Percentiles rank a stretch among this genome's conserved stretches.
phyloP scores from a whole-genome alignment of 2,329 filamentous ascomycete genomes.

The Cylindrodendrum hubeiense region DNA sequence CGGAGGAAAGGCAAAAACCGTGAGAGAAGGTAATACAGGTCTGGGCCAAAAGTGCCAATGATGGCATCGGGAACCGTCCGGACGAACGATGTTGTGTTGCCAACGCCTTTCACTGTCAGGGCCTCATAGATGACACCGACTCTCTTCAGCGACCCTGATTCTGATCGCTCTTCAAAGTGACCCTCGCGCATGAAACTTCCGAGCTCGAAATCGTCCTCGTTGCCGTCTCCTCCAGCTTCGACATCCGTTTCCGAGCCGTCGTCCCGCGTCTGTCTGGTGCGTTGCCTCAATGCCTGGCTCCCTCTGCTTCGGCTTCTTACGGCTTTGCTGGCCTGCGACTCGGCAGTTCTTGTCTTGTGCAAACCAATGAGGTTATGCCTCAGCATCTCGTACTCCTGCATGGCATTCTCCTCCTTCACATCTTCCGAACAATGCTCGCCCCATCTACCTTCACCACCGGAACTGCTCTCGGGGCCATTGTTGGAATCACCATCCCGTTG shows the following conservation, averaged over 20 bases:
- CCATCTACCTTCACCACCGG: slow-evolving; percentile 44
- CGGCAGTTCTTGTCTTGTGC: slow-evolving; percentile 50
- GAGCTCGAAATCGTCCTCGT: slow-evolving; percentile 74
- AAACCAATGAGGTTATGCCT: slow-evolving; percentile 50
- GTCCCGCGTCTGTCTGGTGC: slow-evolving; percentile 46
- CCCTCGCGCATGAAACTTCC: slow-evolving; percentile 79
- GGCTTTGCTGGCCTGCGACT: slow-evolving; percentile 46
- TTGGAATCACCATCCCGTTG: slow-evolving; percentile 20
- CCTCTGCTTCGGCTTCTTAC: slow-evolving; percentile 17
- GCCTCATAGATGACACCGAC: slow-evolving; percentile 83
- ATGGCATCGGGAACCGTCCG: slow-evolving; percentile 81
- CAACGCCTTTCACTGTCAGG: slow-evolving; percentile 79
- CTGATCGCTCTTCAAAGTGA: slow-evolving; percentile 78
- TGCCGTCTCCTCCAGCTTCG: slow-evolving; percentile 22
- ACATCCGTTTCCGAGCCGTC: slow-evolving; percentile 51
- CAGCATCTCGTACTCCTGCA: slow-evolving; percentile 52
- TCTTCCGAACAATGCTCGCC: slow-evolving; percentile 52
- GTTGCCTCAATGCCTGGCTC: slow-evolving; percentile 33
- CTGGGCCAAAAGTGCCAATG: slow-evolving; percentile 83
- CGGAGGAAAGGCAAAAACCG: slow-evolving; percentile 51
- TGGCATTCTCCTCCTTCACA: slow-evolving; percentile 49
- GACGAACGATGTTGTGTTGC: slow-evolving; percentile 75
- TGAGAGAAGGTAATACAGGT: slow-evolving; percentile 75
- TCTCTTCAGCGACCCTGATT: slow-evolving; percentile 76
- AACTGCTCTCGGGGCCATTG: slow-evolving; percentile 36